A percentile compares a stretch with the other conserved stretches of the same genome.
These are phyloP conservation scores for Penicillium sp. DNA, from an alignment of 2,329 filamentous ascomycete species.

Conservation along the genomic window DNA sequence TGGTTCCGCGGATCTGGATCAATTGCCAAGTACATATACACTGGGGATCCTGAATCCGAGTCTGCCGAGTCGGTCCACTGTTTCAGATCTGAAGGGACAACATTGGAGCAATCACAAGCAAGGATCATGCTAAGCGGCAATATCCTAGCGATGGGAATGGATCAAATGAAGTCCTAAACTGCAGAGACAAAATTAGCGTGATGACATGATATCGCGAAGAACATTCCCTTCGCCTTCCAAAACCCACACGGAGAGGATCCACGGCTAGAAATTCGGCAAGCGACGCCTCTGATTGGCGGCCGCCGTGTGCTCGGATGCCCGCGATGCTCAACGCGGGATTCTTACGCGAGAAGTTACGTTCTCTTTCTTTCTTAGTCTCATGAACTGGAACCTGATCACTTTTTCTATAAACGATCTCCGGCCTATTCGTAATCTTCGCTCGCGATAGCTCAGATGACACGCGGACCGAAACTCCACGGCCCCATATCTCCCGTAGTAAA, in stretches of 20 bases:
- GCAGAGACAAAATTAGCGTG: not conserved
- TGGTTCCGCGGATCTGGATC: not conserved
- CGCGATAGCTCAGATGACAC: slow-evolving; percentile 1
- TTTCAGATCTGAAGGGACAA: not conserved
- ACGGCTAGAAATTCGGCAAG: slow-evolving; percentile 30
- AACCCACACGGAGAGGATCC: slow-evolving; percentile 2
- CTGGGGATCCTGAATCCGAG: not conserved
- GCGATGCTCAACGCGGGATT: slow-evolving; percentile 37
- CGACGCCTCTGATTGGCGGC: slow-evolving; percentile 31
- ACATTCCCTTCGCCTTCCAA: not conserved
- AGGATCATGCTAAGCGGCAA: not conserved
- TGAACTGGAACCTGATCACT: not conserved
- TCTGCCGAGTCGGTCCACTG: not conserved
- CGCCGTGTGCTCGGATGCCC: slow-evolving; percentile 22
- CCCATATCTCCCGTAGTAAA: slow-evolving; percentile 21
- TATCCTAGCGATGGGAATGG: not conserved
- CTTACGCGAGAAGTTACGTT: slow-evolving; percentile 31
- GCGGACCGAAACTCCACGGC: slow-evolving; percentile 2
- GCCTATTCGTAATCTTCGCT: not conserved
- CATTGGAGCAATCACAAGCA: slow-evolving; percentile 6
- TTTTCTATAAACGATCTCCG: not conserved
- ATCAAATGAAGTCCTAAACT: not conserved
- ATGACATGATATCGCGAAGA: slow-evolving; percentile 4
- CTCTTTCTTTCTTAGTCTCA: slow-evolving; percentile 2
- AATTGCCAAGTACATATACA: not conserved